Base-by-base conservation (phyloP, 2,329 filamentous ascomycete genomes). In the Fulvia fulva region DNA sequence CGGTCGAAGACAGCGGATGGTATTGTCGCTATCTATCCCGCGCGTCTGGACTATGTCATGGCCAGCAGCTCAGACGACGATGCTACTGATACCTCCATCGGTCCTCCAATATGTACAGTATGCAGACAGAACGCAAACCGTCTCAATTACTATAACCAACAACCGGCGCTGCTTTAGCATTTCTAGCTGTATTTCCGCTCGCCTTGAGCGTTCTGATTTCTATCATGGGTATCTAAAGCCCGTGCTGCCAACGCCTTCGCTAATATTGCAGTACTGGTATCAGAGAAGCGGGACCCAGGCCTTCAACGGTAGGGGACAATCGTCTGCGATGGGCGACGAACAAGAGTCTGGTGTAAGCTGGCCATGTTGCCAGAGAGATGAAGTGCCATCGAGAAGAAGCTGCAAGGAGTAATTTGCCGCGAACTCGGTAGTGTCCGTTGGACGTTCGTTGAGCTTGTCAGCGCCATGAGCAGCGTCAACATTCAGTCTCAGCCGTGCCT, bases 261-360 rank as follows among this genome's bases (percentile, higher is more conserved):
- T 19, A 41, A 41, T 3, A 19, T 6, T 2, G 14, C 16, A 41
- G n/a, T 41, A 41, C n/a, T 41, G 16, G 19, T 19, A 19, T 50
- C 26, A 32, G 12, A 30, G 25, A 28, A 50, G 26, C 21, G 47
- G 23, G 9, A 50, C 11, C 25, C 47, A 32, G 1, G 7, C 5
- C 37, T 4, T n/a, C 12, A 34, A 34, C 3, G 49, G 49, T 9
- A 25, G 21, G 14, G 30, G 37, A 25, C 47, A 50, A 11, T 16
- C 23, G 3, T 16, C 16, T 12, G 26, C 26, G 8, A 32, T 16
- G n/a, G 47, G 47, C 11, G 47, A 50, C n/a, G 23, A 16, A 28
- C n/a, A 50, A 32, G 23, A 50, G 11, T 45, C 32, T 45, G 56
- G 56, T 7, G 56, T 58, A 19, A 58, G 30, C 30, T 58, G 56